Evolutionary conservation across 805 yeast genomes (phyloP).

Genomic region (Phaffomyces antillensis): DNA sequence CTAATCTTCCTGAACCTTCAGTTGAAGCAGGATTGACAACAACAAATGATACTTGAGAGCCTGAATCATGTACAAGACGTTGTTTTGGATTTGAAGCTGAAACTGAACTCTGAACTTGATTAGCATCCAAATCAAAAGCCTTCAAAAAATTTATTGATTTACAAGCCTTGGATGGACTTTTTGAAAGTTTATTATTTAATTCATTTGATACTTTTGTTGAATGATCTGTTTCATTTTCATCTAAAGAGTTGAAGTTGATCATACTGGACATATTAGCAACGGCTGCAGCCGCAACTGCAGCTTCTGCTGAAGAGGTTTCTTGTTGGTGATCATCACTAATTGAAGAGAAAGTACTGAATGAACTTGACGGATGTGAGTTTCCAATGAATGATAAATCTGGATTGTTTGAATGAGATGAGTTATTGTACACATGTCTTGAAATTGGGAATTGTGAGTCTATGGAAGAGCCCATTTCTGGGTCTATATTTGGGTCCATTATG

Average conservation of each 20-base stretch:
- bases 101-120: background rate
- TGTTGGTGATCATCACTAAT: constrained; percentile 3
- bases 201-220: background rate
- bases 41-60: constrained; percentile 20
- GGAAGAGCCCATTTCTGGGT: constrained; percentile 15
- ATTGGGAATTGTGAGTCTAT: constrained; percentile 8
- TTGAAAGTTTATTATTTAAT: background rate
- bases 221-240: background rate
- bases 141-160: background rate
- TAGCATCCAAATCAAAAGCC: background rate
- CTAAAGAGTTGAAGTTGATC: constrained; percentile 18
- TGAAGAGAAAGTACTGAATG: constrained; percentile 3
- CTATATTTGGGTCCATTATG: constrained; percentile 18
- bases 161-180: background rate
- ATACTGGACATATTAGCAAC: constrained; percentile 21
- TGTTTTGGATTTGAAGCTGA: constrained; percentile 17
- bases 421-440: background rate
- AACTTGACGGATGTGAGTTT: background rate
- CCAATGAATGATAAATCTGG: background rate
- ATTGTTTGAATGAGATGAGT: constrained; percentile 3
- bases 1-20: constrained; percentile 20
- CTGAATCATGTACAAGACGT: constrained; percentile 15
- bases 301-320: background rate
- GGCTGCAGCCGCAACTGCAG: constrained; percentile 16
- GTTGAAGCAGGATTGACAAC: constrained; percentile 22